Evolutionary conservation across 2,329 filamentous ascomycete species (phyloP).

Genomic region (Alternaria triticina): DNA sequence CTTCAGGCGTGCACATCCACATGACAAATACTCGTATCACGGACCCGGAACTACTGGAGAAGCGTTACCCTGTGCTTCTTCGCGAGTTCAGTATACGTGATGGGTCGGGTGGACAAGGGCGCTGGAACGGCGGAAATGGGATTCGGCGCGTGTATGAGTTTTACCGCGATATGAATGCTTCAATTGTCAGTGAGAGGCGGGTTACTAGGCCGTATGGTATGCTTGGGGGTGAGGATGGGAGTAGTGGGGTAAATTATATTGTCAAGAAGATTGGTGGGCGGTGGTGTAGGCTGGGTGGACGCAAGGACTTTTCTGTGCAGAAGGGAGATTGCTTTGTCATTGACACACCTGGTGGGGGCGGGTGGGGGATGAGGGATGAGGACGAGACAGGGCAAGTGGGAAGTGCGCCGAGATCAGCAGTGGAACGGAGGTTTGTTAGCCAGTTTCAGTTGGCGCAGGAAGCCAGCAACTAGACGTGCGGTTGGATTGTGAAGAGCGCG

Average conservation of each 20-base stretch:
- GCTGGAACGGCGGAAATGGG: constrained; percentile 40
- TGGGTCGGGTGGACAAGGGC: constrained; percentile 38
- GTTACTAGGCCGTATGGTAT: constrained; percentile 44
- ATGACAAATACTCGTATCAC: constrained; percentile 50
- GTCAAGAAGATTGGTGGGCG: constrained; percentile 19
- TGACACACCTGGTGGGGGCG: constrained; percentile 22
- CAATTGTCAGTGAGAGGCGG: constrained; percentile 42
- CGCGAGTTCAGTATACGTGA: constrained; percentile 40
- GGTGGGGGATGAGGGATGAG: constrained; percentile 7
- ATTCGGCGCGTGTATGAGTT: constrained; percentile 42
- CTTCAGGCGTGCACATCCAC: constrained; percentile 42
- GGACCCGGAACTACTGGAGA: constrained; percentile 45
- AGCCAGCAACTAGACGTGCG: constrained; percentile 14
- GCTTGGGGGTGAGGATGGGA: constrained; percentile 34
- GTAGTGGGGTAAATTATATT: constrained; percentile 36
- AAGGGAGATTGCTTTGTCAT: constrained; percentile 23
- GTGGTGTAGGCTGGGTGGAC: constrained; percentile 15
- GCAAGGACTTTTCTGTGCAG: constrained; percentile 10
- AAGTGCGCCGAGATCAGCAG: not conserved
- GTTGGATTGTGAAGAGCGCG: too few relatives aligned
- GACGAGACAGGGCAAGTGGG: not conserved
- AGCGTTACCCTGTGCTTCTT: constrained; percentile 44
- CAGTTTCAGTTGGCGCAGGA: constrained; percentile 25
- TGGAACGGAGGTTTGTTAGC: constrained; percentile 19
- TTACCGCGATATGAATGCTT: constrained; percentile 29